These are phyloP conservation scores for Trametes sanguinea DNA, from an alignment of 768 basidiomycete genomes.

Conservation along the genomic window DNA sequence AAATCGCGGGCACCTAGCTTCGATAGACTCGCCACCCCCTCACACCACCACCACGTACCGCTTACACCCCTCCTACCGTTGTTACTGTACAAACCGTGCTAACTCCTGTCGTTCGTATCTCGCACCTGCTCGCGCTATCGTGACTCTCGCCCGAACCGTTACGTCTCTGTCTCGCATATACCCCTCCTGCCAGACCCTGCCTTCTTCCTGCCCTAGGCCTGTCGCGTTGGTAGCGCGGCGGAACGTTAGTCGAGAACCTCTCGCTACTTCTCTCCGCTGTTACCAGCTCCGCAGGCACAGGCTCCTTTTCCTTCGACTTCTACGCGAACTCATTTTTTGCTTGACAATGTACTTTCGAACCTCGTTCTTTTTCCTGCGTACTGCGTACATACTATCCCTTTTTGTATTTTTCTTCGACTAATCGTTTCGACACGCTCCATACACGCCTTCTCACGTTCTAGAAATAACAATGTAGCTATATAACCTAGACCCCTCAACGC, in stretches of 20 bases:
- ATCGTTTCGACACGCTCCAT: neutral
- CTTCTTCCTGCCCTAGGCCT: neutral
- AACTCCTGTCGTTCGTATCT: slow-evolving; percentile 7
- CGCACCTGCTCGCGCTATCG: slow-evolving; percentile 15
- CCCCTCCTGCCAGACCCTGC: neutral
- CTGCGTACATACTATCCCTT: slow-evolving; percentile 6
- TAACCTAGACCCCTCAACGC: too few species aligned
- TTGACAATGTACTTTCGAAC: too few species aligned
- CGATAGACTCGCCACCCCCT: too few species aligned
- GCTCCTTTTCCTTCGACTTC: too few species aligned
- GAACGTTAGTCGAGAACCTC: too few species aligned
- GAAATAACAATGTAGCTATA: neutral
- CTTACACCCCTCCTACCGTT: neutral
- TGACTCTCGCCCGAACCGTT: neutral
- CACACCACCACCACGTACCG: neutral
- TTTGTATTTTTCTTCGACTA: neutral
- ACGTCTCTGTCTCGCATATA: neutral
- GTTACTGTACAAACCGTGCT: slow-evolving; percentile 8
- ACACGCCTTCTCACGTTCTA: slow-evolving; percentile 1
- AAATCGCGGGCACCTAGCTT: neutral
- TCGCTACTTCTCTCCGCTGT: too few species aligned
- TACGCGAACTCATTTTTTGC: too few species aligned
- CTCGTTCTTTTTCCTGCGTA: neutral
- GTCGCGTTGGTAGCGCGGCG: too few species aligned
- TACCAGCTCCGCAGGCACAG: too few species aligned